phyloP scores from a whole-genome alignment of 441 rosid genomes.

The Arabidopsis lyrata region DNA sequence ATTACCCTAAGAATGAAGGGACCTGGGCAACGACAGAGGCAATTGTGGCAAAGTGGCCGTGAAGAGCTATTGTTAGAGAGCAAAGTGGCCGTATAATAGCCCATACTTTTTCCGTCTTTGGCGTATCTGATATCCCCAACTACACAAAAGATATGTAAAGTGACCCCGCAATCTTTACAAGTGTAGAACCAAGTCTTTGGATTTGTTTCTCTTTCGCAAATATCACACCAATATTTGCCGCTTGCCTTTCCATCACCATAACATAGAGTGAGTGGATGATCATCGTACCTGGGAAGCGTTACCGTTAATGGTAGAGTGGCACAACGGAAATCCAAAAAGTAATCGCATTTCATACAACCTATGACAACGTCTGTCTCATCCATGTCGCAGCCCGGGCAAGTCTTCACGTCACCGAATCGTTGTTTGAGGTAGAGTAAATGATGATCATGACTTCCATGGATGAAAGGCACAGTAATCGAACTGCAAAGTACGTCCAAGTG shows the following conservation, averaged over 20 bases:
- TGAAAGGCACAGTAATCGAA: not conserved
- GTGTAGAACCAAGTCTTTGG: slow-evolving; percentile 27
- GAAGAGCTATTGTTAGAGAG: not conserved
- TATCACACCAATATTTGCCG: slow-evolving; percentile 23
- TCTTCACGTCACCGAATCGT: not conserved
- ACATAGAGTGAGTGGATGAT: slow-evolving; percentile 26
- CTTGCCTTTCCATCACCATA: slow-evolving; percentile 21
- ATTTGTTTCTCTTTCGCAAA: slow-evolving; percentile 18
- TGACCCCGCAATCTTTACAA: slow-evolving; percentile 1
- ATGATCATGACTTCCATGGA: slow-evolving; percentile 26
- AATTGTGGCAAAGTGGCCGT: not conserved
- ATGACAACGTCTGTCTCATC: too few relatives aligned
- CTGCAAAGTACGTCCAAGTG: not conserved
- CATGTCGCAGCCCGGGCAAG: not conserved
- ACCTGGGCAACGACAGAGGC: not conserved
- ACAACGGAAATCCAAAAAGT: not conserved
- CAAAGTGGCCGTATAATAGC: not conserved
- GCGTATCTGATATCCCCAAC: slow-evolving; percentile 1
- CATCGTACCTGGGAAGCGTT: not conserved
- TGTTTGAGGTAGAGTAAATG: not conserved
- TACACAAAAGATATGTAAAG: slow-evolving; percentile 8
- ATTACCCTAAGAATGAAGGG: too few relatives aligned
- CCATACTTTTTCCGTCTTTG: too few relatives aligned
- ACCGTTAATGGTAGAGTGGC: slow-evolving; percentile 4
- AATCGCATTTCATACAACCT: slow-evolving; percentile 16